Evolutionary conservation across 2,329 filamentous ascomycete genomes (phyloP), one percentile per base, ranked within the genome.

Genomic region (Trichophyton benhamiae): DNA sequence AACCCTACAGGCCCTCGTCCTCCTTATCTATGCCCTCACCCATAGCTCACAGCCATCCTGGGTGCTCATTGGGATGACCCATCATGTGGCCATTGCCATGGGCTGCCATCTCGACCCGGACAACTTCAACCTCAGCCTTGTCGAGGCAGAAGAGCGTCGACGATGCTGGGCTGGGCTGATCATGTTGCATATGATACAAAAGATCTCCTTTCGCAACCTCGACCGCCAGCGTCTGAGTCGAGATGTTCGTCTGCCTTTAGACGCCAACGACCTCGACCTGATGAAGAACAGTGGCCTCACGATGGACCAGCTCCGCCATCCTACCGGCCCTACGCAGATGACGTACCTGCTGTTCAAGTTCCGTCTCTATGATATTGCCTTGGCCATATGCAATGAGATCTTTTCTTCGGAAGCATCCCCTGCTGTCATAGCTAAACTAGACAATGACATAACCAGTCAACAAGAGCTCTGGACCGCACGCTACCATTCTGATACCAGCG

Each of bases 71-170:
- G 75, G 75, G 8, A 69, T 74, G 41, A 72, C 74, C 1, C 70
- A 75, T 48, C 70, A 77, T 60, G 71, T 75, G 46, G 73, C 74
- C n/a, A 70, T 75, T 42, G 71, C 70, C 0, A 73, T 77, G 68
- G 75, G 75, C 5, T 76, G 74, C 44, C 75, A 77, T 62, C 66
- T 77, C 11, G 75, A 77, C 53, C 74, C 74, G 8, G 70, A 72
- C 20, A 66, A 69, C 38, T 74, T 76, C 41, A 63, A 64, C 1
- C 66, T 77, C 0, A 69, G 69, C 11, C 62, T 68, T 1, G 67
- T 77, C 4, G 71, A 75, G 64, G 68, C 69, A 11, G 75, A 77
- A 63, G 71, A 76, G 61, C 67, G 74, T 49, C 69, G 75, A 17
- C 70, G 75, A 20, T 71, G 70, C 25, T 77, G 74, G 75, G 69